Conservation (phyloP, 208 protist genomes). For the Herpetomonas tarakana region DNA sequence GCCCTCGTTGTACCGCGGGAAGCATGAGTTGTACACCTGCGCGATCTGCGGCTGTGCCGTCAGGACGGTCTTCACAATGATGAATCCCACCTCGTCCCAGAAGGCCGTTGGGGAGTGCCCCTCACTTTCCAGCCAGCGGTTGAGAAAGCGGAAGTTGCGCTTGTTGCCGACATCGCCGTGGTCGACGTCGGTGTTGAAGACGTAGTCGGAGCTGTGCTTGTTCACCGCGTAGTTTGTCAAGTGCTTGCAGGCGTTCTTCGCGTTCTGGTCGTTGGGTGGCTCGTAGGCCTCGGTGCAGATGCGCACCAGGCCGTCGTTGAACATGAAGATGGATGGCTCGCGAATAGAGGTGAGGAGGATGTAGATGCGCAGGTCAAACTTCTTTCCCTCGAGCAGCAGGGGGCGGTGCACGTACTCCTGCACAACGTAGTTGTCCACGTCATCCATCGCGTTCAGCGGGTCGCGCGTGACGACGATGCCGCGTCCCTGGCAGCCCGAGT, state of each 20-base stretch:
- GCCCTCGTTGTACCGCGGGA: slow-evolving; percentile 87
- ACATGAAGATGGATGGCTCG: slow-evolving; percentile 88
- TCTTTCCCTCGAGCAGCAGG: slow-evolving; percentile 91
- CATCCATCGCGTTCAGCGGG: slow-evolving; percentile 70
- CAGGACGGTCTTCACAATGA: slow-evolving; percentile 93
- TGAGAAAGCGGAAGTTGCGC: slow-evolving; percentile 90
- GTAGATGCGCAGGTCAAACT: slow-evolving; percentile 97
- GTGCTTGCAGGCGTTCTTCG: slow-evolving; percentile 91
- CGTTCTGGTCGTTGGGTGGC: slow-evolving; percentile 72
- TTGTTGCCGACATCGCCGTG: slow-evolving; percentile 89
- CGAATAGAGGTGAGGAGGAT: slow-evolving; percentile 90
- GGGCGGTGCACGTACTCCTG: slow-evolving; percentile 93
- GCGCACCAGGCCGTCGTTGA: slow-evolving; percentile 94
- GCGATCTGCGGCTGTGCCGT: slow-evolving; percentile 89
- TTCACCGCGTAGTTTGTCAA: slow-evolving; percentile 98
- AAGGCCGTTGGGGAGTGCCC: slow-evolving; percentile 60
- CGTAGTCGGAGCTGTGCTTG: slow-evolving; percentile 91
- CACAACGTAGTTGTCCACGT: slow-evolving; percentile 89
- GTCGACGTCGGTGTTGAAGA: slow-evolving; percentile 81
- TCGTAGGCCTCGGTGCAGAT: slow-evolving; percentile 93
- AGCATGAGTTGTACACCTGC: slow-evolving; percentile 91
- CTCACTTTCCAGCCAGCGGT: slow-evolving; percentile 65
- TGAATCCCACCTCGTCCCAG: slow-evolving; percentile 68
- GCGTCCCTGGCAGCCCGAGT: slow-evolving; percentile 90
- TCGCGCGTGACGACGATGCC: slow-evolving; percentile 92